phyloP scores from a whole-genome alignment of 495 filamentous ascomycete species.

The Aspergillus sparsus region DNA sequence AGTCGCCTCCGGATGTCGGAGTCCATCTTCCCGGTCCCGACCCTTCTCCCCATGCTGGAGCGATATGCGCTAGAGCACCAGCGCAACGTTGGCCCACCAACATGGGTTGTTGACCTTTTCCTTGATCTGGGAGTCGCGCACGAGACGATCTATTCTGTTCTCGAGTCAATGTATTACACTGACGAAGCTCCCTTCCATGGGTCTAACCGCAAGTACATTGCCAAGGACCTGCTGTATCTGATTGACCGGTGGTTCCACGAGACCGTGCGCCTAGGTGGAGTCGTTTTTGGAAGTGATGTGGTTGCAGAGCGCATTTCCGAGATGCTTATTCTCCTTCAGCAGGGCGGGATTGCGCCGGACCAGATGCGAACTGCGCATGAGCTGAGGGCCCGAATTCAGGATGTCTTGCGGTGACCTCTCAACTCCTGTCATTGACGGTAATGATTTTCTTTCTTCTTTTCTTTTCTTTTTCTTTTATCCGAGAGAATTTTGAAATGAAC shows the following conservation, averaged over 20 bases:
- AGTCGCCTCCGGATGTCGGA: conserved; percentile 75
- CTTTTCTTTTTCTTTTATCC: not conserved
- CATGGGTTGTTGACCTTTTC: conserved; percentile 84
- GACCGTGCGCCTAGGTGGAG: conserved; percentile 54
- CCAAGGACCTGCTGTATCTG: conserved; percentile 63
- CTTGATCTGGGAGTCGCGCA: conserved; percentile 72
- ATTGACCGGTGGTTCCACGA: conserved; percentile 63
- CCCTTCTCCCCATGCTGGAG: conserved; percentile 72
- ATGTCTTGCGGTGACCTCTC: conserved; percentile 40
- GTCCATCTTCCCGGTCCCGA: conserved; percentile 70
- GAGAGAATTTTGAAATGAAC: not conserved
- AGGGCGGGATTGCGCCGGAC: conserved; percentile 38
- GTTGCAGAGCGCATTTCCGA: conserved; percentile 50
- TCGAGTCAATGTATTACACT: conserved; percentile 81
- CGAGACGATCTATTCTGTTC: conserved; percentile 70
- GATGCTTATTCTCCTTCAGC: conserved; percentile 47
- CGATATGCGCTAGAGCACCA: conserved; percentile 73
- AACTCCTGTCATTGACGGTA: conserved; percentile 12
- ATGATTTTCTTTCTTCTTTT: conserved; percentile 15
- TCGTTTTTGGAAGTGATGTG: conserved; percentile 55
- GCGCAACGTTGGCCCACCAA: conserved; percentile 62
- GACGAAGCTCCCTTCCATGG: conserved; percentile 83
- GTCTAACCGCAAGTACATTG: conserved; percentile 57
- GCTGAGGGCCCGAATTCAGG: conserved; percentile 47
- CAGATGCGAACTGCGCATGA: conserved; percentile 36